phyloP scores from a whole-genome alignment of 345 rosid genomes.

The Murraya koenigii region DNA sequence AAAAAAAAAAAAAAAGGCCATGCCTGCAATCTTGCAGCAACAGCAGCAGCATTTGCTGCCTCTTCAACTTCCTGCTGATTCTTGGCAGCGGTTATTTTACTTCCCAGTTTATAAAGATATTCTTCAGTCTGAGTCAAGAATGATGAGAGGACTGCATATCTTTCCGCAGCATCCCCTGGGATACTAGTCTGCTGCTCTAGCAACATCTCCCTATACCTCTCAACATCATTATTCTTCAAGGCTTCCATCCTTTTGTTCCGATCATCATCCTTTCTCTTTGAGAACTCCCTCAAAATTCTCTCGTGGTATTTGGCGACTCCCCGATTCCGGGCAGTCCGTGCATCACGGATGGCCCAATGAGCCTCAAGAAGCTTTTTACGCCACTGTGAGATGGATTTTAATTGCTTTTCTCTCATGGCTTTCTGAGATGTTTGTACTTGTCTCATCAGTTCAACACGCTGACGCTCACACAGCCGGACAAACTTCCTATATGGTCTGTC shows the following conservation, averaged over 20 bases:
- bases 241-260: constrained; percentile 99
- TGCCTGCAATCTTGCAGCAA: constrained; percentile 92
- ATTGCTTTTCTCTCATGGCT: constrained; percentile 85
- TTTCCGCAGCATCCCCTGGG: constrained; percentile 91
- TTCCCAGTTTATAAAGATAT: constrained; percentile 88
- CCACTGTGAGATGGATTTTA: constrained; percentile 97
- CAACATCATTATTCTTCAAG: constrained; percentile 97
- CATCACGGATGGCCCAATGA: constrained; percentile 98
- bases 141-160: constrained; percentile 92
- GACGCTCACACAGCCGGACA: constrained; percentile 96
- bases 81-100: constrained; percentile 92
- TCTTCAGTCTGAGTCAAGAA: constrained; percentile 98
- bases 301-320: constrained; percentile 99
- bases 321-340: constrained; percentile 94
- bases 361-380: constrained; percentile 98
- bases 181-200: constrained; percentile 95
- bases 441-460: constrained; percentile 83
- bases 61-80: constrained; percentile 98
- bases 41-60: constrained; percentile 93
- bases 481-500: constrained; percentile 97
- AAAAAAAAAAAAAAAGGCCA: constrained; percentile 15
- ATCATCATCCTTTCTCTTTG: constrained; percentile 94
- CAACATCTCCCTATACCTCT: constrained; percentile 98
- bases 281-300: constrained; percentile 90
- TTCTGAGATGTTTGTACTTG: constrained; percentile 87